Percentiles rank a stretch among this genome's conserved stretches.
phyloP scores from a whole-genome alignment of 768 basidiomycete genomes.

The Mycena vitilis region DNA sequence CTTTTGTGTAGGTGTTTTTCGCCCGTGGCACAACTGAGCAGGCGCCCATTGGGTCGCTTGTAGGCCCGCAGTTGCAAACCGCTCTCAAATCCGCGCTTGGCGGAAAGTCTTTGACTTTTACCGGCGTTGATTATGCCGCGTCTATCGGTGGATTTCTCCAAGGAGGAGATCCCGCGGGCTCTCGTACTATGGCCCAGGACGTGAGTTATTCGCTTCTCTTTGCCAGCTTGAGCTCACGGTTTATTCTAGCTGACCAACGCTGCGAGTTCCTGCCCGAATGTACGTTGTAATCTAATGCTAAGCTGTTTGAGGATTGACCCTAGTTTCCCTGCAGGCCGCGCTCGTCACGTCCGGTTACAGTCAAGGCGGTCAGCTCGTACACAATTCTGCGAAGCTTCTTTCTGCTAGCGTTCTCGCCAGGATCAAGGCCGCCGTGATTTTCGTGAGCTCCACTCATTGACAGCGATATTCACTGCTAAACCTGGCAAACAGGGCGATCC shows the following conservation, averaged over 20 bases:
- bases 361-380: conserved; percentile 49
- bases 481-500: conserved; percentile 44
- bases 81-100: conserved; percentile 46
- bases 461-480: not conserved
- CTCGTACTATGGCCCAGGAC: conserved; percentile 49
- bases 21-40: conserved; percentile 52
- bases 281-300: conserved; percentile 3
- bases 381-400: conserved; percentile 49
- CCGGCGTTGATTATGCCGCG: conserved; percentile 52
- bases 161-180: conserved; percentile 50
- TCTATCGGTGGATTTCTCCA: conserved; percentile 49
- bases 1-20: conserved; percentile 43
- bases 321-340: conserved; percentile 23
- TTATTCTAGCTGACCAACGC: conserved; percentile 12
- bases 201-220: conserved; percentile 34
- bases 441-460: conserved; percentile 24
- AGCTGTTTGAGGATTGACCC: not conserved
- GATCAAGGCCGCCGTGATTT: conserved; percentile 48
- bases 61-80: conserved; percentile 51
- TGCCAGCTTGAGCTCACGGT: not conserved
- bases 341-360: conserved; percentile 43
- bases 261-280: conserved; percentile 33
- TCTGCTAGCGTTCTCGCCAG: conserved; percentile 42
- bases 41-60: conserved; percentile 48
- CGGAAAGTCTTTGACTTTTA: conserved; percentile 46